A percentile compares a stretch with the other conserved stretches of the same genome.
Evolutionary conservation across 306 rosid genomes (phyloP).

Genomic region (Cucumis hystrix): DNA sequence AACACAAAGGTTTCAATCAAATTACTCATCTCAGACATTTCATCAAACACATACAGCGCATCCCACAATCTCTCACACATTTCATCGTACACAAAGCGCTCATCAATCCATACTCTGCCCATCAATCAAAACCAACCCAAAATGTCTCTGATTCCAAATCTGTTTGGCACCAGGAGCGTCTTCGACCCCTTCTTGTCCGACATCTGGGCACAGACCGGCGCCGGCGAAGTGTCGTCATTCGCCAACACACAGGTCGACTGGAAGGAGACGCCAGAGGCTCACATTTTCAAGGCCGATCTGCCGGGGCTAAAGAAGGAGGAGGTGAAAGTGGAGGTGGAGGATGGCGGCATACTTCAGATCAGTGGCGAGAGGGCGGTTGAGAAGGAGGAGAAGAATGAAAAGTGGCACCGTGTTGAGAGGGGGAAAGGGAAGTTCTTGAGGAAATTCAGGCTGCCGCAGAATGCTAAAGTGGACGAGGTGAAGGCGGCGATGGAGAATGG

Average conservation of each 20-base stretch:
- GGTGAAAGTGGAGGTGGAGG: constrained; percentile 40
- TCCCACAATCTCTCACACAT: neutral
- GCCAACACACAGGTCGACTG: constrained; percentile 10
- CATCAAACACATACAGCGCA: neutral
- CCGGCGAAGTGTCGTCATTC: constrained; percentile 12
- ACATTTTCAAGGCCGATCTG: constrained; percentile 23
- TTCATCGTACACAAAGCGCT: neutral
- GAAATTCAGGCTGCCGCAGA: constrained; percentile 33
- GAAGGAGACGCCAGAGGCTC: constrained; percentile 29
- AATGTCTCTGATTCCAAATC: constrained; percentile 14
- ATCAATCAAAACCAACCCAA: neutral
- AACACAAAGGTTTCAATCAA: neutral
- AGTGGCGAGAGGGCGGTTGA: constrained; percentile 21
- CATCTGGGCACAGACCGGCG: neutral
- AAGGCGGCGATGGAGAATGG: constrained; percentile 31
- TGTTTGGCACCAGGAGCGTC: constrained; percentile 10
- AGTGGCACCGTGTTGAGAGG: constrained; percentile 20
- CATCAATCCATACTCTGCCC: neutral
- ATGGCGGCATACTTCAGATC: constrained; percentile 22
- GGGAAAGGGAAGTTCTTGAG: constrained; percentile 22
- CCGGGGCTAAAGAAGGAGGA: constrained; percentile 28
- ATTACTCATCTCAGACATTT: neutral
- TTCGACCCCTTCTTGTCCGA: constrained; percentile 16
- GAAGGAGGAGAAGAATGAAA: constrained; percentile 22
- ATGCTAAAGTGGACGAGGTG: constrained; percentile 14